Base-by-base conservation (phyloP, 164 flowering plant species). In the Vitis cinerea region DNA sequence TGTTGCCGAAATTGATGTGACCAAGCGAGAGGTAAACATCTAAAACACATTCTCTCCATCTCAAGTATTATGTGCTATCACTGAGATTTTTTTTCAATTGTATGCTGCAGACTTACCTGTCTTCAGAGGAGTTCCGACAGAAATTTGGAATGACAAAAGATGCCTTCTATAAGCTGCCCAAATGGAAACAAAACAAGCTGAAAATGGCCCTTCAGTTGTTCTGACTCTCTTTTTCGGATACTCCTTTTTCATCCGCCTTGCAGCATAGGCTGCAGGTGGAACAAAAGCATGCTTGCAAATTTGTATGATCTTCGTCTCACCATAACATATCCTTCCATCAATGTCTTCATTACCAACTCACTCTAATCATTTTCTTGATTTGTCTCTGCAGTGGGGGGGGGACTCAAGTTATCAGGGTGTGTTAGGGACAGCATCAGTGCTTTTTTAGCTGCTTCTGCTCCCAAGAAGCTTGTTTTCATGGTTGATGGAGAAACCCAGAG, bases 141-240 rank as follows among this genome's bases (percentile, higher is more conserved):
- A 91, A 93, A 78, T 91, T 96, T 64, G 94, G 90, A 65, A 90
- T 91, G 95, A 3, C 87, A 23, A 96, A 90, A 74, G 91, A 84
- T 27, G 92, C 89, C 30, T 96, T 96, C 84, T 85, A 86, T 63
- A 95, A 91, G 89, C 75, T 90, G 64, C 97, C 99, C 4, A 95
- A 95, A 71, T 95, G 99, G 99, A 95, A 89, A 78, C 99, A 95
- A 83, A 93, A 95, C 77, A 93, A 95, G 87, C 86, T 87, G 54
- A 95, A 95, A 81, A 90, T 90, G 93, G 90, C 97, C 30, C 87
- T 95, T 75, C 90, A 90, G 8, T 78, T 95, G 74, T 95, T 95
- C 81, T 95, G 78, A 87, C 70, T 69, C 70, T 71, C 23, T 50
- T 55, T 8, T 10, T 50, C 16, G 27, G 67, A 16, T 14, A 58